These are phyloP conservation scores for Eucalyptus globulus DNA, from an alignment of 345 rosid species.

Conservation along the genomic window DNA sequence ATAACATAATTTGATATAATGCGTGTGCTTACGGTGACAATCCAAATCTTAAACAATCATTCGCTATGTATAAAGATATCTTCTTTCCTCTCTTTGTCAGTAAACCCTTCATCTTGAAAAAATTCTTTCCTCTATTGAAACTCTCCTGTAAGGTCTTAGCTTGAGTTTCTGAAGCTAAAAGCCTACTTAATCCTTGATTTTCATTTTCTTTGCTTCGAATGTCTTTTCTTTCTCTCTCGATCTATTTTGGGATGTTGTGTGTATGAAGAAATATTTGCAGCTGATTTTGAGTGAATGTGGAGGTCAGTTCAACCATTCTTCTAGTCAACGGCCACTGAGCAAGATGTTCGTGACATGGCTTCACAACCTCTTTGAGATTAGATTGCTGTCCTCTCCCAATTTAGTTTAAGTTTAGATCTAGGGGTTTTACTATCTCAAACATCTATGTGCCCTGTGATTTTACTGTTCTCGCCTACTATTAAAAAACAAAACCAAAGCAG, in stretches of 20 bases:
- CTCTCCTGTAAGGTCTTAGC: not conserved
- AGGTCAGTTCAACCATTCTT: not conserved
- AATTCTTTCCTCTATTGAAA: no score
- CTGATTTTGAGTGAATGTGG: not conserved
- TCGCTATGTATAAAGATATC: no score
- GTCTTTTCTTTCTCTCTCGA: not conserved
- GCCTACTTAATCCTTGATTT: not conserved
- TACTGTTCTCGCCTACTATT: no score
- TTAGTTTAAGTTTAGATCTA: no score
- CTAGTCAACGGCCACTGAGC: fast-evolving
- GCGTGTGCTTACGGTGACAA: not conserved
- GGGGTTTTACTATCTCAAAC: no score
- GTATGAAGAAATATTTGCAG: not conserved
- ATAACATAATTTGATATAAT: not conserved
- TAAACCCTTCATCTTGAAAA: no score
- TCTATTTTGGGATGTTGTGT: not conserved
- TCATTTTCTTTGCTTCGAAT: not conserved
- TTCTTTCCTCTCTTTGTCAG: no score
- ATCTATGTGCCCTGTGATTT: no score
- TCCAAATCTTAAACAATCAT: not conserved
- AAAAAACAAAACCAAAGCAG: no score
- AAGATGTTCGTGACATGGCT: no score
- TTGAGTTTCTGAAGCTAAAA: not conserved
- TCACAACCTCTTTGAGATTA: no score
- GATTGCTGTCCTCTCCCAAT: not conserved